These are phyloP conservation scores for Yamadazyma ubonensis DNA, from an alignment of 805 yeast genomes.

Conservation along the genomic window DNA sequence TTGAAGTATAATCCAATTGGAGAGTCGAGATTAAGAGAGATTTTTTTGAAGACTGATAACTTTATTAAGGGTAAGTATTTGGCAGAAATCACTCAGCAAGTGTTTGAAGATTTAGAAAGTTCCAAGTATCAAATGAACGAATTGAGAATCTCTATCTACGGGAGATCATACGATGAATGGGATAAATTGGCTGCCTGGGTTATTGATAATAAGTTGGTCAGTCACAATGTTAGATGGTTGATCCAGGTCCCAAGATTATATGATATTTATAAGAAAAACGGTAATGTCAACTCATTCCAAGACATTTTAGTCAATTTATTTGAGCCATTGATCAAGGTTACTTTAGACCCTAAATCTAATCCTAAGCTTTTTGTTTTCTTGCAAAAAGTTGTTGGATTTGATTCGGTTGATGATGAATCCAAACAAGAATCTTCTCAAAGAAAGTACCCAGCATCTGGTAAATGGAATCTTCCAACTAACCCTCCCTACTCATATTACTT, in stretches of 20 bases:
- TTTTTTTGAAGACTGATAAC: constrained; percentile 93
- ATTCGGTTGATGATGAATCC: constrained; percentile 97
- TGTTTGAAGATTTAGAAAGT: constrained; percentile 88
- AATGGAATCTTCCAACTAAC: constrained; percentile 75
- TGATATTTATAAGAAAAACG: constrained; percentile 79
- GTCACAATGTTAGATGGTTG: constrained; percentile 96
- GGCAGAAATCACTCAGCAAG: constrained; percentile 93
- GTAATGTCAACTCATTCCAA: constrained; percentile 66
- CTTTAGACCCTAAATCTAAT: constrained; percentile 77
- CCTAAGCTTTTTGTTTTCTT: constrained; percentile 90
- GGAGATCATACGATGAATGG: constrained; percentile 90
- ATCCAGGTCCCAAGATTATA: constrained; percentile 93
- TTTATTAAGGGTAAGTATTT: constrained; percentile 83
- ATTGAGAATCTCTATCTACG: constrained; percentile 91
- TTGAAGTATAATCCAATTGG: constrained; percentile 97
- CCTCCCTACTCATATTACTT: constrained; percentile 98
- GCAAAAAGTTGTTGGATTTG: constrained; percentile 95
- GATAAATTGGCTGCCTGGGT: constrained; percentile 94
- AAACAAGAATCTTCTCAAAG: constrained; percentile 81
- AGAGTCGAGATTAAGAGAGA: constrained; percentile 94
- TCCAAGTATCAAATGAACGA: constrained; percentile 98
- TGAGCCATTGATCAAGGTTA: constrained; percentile 86
- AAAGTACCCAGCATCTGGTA: constrained; percentile 80
- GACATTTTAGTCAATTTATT: constrained; percentile 79
- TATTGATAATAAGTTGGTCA: constrained; percentile 83